Evolutionary conservation across 768 basidiomycete genomes (phyloP), one percentile per base, ranked within the genome.

Genomic region (Boletus sp.): DNA sequence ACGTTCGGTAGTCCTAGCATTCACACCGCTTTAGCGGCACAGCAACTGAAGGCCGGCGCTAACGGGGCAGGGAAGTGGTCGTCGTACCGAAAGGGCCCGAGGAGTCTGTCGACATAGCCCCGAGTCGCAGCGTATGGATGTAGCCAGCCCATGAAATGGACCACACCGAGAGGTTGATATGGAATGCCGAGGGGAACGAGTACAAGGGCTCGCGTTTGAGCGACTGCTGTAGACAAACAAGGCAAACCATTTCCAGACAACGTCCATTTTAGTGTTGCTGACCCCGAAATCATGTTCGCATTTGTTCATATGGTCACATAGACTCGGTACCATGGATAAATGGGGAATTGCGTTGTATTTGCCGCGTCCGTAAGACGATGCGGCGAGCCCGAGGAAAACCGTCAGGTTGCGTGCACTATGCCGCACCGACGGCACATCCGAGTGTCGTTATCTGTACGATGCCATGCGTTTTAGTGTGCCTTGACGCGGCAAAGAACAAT

Each of bases 21-120:
- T 18, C 14, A 11, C 68, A 69, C 67, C 44, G 68, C 69, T 50
- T 69, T 52, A 7, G 20, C 39, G 47, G 54, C 68, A 69, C 64
- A 70, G 68, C 62, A 60, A 54, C 46, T 15, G 17, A 33, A 50
- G 8, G 9, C 24, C 10, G 33, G 55, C 47, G 47, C 50, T 50
- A 32, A 51, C 15, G 41, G 29, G 46, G 36, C 29, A n/a, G 40
- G 28, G 36, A 47, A 50, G 24, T 41, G 9, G 41, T 24, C 56
- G 47, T 51, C 54, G 52, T 45, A 20, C 14, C 35, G 32, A 37
- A 53, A 17, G n/a, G n/a, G 4, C 15, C 28, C 41, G 44, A 32
- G 28, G 29, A 18, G 32, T 30, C 29, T 49, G 46, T 30, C 14
- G 9, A 39, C 50, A 56, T 40, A 54, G 66, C 49, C 54, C 44